These are phyloP conservation scores for Euryodendron excelsum DNA, from an alignment of 148 eudicot species.

Conservation along the genomic window DNA sequence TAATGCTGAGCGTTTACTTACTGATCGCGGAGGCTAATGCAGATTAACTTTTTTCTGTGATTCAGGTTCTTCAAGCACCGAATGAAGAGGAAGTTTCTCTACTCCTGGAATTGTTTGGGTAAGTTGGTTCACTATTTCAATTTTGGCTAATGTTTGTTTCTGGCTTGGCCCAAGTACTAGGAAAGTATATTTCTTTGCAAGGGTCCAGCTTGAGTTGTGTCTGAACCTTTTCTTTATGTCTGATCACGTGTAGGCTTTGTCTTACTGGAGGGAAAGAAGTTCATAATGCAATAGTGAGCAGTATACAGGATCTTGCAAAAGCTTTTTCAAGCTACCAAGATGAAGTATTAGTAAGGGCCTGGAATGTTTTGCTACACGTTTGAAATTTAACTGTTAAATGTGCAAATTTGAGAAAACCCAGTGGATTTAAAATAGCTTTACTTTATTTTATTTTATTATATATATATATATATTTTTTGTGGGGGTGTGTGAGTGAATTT, in stretches of 20 bases:
- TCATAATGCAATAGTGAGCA: constrained; percentile 90
- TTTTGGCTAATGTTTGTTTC: background rate
- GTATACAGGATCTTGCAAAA: constrained; percentile 93
- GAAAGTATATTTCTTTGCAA: background rate
- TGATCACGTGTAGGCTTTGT: constrained; percentile 65
- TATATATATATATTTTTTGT: background rate
- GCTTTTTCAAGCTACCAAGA: constrained; percentile 83
- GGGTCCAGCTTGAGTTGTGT: background rate
- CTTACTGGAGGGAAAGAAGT: constrained; percentile 96
- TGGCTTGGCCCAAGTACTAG: background rate
- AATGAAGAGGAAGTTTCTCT: constrained; percentile 88
- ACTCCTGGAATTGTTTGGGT: constrained; percentile 83
- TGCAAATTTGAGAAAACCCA: background rate
- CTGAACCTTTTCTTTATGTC: constrained; percentile 1
- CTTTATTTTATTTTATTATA: background rate
- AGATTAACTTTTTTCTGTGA: constrained; percentile 30
- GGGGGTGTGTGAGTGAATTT: background rate
- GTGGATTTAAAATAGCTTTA: background rate
- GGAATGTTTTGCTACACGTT: background rate
- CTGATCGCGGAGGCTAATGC: constrained; percentile 10
- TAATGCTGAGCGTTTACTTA: background rate
- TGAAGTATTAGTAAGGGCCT: constrained; percentile 81
- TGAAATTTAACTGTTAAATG: background rate
- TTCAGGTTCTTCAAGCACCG: constrained; percentile 87
- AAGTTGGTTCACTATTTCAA: constrained; percentile 22